Evolutionary conservation across 768 basidiomycete species (phyloP).

Genomic region (Exsudoporus frostii): DNA sequence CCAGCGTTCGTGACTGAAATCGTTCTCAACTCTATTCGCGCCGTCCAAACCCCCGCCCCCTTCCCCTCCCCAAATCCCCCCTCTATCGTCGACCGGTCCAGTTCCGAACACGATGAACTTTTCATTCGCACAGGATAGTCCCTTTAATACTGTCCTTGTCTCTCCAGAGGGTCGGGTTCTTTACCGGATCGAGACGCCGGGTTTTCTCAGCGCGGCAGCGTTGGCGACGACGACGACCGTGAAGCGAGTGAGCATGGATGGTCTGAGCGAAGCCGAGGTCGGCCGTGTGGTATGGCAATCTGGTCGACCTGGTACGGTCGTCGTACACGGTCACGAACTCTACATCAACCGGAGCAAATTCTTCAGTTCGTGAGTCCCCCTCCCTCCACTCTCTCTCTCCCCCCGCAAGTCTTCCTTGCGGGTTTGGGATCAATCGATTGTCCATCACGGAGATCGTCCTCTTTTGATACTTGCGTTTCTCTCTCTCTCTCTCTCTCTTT

Average conservation of each 20-base stretch:
- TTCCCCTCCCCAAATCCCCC: background rate
- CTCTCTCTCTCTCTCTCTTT: too few relatives aligned
- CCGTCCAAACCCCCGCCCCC: constrained; percentile 10
- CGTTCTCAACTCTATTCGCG: constrained; percentile 7
- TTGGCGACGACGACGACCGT: constrained; percentile 21
- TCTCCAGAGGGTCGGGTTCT: constrained; percentile 28
- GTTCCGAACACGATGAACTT: constrained; percentile 26
- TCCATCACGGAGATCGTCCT: background rate
- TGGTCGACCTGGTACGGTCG: constrained; percentile 24
- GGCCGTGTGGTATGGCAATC: constrained; percentile 32
- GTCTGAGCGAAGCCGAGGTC: constrained; percentile 24
- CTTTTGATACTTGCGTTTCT: constrained; percentile 6
- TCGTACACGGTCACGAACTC: constrained; percentile 29
- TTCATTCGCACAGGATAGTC: constrained; percentile 30
- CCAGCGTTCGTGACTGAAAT: constrained; percentile 12
- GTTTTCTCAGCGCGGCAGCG: constrained; percentile 6
- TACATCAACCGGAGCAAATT: constrained; percentile 23
- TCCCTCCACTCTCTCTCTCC: background rate
- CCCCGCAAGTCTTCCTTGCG: too few relatives aligned
- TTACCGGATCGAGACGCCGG: constrained; percentile 32
- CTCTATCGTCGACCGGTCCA: background rate
- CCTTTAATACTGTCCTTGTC: constrained; percentile 31
- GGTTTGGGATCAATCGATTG: background rate
- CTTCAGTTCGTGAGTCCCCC: constrained; percentile 30
- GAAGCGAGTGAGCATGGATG: constrained; percentile 24